Conservation (phyloP, 768 basidiomycete species). For the Lyophyllum decastes region DNA sequence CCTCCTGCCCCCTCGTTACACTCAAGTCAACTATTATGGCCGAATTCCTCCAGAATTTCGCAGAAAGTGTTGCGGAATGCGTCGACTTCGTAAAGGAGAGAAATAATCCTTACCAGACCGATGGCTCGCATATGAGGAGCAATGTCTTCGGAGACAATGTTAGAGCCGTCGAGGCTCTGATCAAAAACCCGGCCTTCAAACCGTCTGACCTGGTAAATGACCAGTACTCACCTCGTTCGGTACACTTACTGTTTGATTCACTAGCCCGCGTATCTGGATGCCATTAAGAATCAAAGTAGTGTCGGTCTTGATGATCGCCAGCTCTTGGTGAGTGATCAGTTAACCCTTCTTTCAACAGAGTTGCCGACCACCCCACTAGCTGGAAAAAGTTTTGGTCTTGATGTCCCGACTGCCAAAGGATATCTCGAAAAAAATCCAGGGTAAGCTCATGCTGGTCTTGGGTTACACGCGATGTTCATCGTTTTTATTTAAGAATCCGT, state of each 20-base stretch:
- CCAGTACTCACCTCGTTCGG: background rate
- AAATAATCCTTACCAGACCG: slow-evolving; percentile 31
- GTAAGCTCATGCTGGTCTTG: background rate
- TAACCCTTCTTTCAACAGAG: background rate
- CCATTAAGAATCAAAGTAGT: slow-evolving; percentile 38
- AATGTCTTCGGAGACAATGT: slow-evolving; percentile 24
- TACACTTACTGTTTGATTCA: background rate
- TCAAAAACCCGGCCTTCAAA: slow-evolving; percentile 27
- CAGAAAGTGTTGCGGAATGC: slow-evolving; percentile 21
- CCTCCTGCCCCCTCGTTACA: slow-evolving; percentile 17
- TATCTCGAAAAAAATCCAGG: slow-evolving; percentile 42
- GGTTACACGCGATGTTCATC: no score
- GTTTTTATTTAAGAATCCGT: slow-evolving; percentile 32
- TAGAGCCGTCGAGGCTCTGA: slow-evolving; percentile 28
- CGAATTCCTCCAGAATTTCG: slow-evolving; percentile 3
- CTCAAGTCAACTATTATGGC: slow-evolving; percentile 11
- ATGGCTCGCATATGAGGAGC: slow-evolving; percentile 30
- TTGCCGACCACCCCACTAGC: slow-evolving; percentile 38
- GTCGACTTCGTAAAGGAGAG: slow-evolving; percentile 24
- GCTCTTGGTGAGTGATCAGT: slow-evolving; percentile 46
- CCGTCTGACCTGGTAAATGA: slow-evolving; percentile 29
- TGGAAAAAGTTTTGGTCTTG: slow-evolving; percentile 60
- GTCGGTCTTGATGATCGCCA: slow-evolving; percentile 59
- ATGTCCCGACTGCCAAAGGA: slow-evolving; percentile 52
- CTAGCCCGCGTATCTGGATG: slow-evolving; percentile 53